These are phyloP conservation scores for Dothideomycetidae sp. DNA, from an alignment of 2,329 filamentous ascomycete genomes.

Conservation along the genomic window DNA sequence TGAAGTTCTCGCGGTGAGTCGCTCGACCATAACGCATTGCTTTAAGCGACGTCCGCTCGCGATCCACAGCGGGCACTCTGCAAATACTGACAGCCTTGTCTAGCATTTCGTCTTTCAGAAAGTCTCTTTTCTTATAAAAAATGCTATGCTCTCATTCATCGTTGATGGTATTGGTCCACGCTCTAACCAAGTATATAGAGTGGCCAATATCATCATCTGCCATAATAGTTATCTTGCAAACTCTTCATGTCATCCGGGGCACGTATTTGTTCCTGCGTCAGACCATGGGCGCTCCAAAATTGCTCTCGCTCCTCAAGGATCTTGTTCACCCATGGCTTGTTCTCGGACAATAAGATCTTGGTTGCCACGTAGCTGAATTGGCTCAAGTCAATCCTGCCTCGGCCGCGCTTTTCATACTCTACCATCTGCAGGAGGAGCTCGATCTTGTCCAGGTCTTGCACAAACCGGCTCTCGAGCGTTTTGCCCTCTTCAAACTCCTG, in stretches of 20 bases:
- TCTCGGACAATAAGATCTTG: constrained; percentile 7
- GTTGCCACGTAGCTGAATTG: constrained; percentile 10
- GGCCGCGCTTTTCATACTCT: constrained; percentile 10
- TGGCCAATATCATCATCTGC: constrained; percentile 3
- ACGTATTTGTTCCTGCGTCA: no score
- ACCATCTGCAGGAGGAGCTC: constrained; percentile 11
- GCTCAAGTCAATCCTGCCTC: constrained; percentile 8
- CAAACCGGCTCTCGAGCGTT: constrained; percentile 10
- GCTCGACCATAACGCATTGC: constrained; percentile 1
- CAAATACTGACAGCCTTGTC: no score
- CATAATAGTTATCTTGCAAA: constrained; percentile 8
- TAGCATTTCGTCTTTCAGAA: no score
- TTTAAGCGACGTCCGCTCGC: constrained; percentile 1
- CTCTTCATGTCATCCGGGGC: constrained; percentile 6
- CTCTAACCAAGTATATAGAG: no score
- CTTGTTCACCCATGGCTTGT: constrained; percentile 7
- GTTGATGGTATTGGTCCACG: no score
- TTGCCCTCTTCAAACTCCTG: constrained; percentile 9
- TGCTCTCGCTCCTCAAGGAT: constrained; percentile 9
- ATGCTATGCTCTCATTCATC: no score
- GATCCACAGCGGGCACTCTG: background rate
- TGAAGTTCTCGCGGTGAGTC: no score
- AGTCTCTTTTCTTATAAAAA: no score
- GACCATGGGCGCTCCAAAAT: no score
- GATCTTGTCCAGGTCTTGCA: constrained; percentile 11